phyloP scores from a whole-genome alignment of 129 eudicot genomes.

The Oenanthe sinensis region DNA sequence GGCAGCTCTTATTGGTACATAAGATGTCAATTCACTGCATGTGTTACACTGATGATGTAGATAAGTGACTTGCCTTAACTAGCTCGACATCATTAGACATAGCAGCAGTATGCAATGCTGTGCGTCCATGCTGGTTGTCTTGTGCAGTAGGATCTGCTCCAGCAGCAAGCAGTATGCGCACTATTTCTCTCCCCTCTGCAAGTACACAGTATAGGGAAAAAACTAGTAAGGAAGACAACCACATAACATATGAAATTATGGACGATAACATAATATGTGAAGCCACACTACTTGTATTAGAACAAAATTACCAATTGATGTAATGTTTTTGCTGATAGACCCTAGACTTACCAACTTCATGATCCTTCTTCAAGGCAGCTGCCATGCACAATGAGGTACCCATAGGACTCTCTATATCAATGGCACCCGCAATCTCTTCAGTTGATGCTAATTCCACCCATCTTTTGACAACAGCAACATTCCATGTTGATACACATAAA shows the following conservation, averaged over 20 bases:
- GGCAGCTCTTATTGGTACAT: no score
- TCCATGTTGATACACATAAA: conserved; percentile 80
- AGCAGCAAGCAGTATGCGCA: conserved; percentile 65
- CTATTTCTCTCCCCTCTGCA: conserved; percentile 93
- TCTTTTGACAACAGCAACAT: conserved; percentile 88
- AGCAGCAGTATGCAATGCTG: conserved; percentile 94
- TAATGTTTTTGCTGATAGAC: background rate
- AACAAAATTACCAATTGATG: background rate
- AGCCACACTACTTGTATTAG: background rate
- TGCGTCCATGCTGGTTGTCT: conserved; percentile 73
- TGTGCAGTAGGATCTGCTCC: conserved; percentile 92
- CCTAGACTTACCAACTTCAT: conserved; percentile 63
- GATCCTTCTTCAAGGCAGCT: conserved; percentile 84
- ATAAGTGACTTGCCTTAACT: conserved; percentile 50
- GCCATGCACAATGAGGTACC: conserved; percentile 99
- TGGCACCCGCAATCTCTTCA: conserved; percentile 72
- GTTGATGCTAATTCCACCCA: conserved; percentile 83
- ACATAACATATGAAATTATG: background rate
- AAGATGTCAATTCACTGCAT: background rate
- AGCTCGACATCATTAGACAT: conserved; percentile 86
- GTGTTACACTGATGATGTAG: background rate
- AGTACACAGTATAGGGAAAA: conserved; percentile 3
- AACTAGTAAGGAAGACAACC: background rate
- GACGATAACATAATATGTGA: background rate
- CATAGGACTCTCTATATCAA: conserved; percentile 66